Evolutionary conservation across 768 basidiomycete species (phyloP).

Genomic region (Chalciporus chontae): DNA sequence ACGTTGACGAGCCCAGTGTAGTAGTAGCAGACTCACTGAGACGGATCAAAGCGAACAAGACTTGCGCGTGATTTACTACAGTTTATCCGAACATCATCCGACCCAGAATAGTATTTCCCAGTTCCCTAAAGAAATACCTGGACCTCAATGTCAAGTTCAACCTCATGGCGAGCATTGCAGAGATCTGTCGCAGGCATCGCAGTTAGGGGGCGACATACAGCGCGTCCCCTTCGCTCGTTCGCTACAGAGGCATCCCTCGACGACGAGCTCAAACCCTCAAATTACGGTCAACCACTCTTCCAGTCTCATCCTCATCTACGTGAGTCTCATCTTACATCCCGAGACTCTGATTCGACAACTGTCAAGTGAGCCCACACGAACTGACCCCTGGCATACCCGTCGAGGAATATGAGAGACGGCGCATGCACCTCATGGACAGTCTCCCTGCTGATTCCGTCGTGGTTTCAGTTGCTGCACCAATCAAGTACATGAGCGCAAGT

Average conservation of each 20-base stretch:
- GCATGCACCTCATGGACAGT: conserved; percentile 65
- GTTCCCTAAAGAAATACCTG: conserved; percentile 2
- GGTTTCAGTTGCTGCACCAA: conserved; percentile 69
- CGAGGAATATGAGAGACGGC: conserved; percentile 72
- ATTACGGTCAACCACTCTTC: conserved; percentile 75
- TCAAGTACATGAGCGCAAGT: conserved; percentile 87
- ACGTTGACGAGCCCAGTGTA: too few relatives aligned
- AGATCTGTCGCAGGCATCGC: not conserved
- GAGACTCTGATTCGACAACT: conserved; percentile 2
- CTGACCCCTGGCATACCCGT: conserved; percentile 79
- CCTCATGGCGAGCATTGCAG: conserved; percentile 17
- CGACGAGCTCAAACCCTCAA: conserved; percentile 57
- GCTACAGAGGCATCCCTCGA: conserved; percentile 32
- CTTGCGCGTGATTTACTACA: conserved; percentile 19
- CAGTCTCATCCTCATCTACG: conserved; percentile 81
- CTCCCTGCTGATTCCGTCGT: conserved; percentile 74
- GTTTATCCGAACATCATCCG: not conserved
- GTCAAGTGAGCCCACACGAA: conserved; percentile 55
- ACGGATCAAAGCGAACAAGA: not conserved
- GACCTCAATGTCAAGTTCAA: conserved; percentile 20
- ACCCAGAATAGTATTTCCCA: not conserved
- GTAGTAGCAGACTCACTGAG: too few relatives aligned
- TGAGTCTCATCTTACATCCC: conserved; percentile 28
- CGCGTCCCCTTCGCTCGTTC: conserved; percentile 20
- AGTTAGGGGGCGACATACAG: not conserved